Conservation (phyloP, 148 eudicot genomes). For the Salicornia ramosissima region DNA sequence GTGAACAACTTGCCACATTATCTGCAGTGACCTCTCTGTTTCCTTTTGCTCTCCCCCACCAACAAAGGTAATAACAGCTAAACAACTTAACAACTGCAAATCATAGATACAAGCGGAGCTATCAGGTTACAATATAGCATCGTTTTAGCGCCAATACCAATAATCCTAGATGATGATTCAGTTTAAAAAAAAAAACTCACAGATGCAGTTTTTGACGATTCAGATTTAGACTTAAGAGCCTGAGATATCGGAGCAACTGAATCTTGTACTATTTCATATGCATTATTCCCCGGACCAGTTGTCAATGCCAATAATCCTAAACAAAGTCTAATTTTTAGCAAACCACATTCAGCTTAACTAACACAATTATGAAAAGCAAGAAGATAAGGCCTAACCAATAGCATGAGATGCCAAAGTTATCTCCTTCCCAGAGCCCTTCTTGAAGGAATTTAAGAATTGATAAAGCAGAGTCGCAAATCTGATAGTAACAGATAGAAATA, state of each 20-base stretch:
- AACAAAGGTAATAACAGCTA: constrained; percentile 74
- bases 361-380: not conserved
- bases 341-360: not conserved
- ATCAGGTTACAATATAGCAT: not conserved
- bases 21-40: constrained; percentile 75
- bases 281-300: constrained; percentile 63
- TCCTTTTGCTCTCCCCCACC: constrained; percentile 76
- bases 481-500: constrained; percentile 10
- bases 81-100: constrained; percentile 71
- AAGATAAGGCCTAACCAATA: constrained; percentile 41
- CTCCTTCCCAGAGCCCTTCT: constrained; percentile 79
- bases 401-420: constrained; percentile 61
- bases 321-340: not conserved
- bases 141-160: not conserved
- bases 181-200: constrained; percentile 35
- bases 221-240: constrained; percentile 67
- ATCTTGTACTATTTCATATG: constrained; percentile 77
- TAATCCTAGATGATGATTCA: not conserved
- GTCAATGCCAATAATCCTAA: constrained; percentile 85
- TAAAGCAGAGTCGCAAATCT: constrained; percentile 80
- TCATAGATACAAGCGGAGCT: not conserved
- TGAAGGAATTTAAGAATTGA: constrained; percentile 69
- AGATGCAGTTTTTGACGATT: constrained; percentile 57
- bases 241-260: constrained; percentile 55
- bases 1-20: constrained; percentile 90